Conservation (phyloP, 2,329 filamentous ascomycete genomes). For the Rutstroemia sydowiana region DNA sequence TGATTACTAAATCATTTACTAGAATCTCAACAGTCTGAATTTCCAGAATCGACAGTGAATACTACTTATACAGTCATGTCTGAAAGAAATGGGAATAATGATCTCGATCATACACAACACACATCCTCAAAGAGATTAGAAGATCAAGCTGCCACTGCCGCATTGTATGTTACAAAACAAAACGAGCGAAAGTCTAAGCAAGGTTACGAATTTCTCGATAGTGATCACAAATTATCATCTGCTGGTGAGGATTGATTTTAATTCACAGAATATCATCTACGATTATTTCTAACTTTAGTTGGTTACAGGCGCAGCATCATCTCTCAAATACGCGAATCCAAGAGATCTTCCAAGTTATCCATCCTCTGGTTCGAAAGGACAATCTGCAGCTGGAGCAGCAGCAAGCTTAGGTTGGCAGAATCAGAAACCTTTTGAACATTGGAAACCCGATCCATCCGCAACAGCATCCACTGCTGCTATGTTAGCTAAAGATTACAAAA, state of each 20-base stretch:
- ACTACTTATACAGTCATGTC: background rate
- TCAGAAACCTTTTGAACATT: slow-evolving; percentile 56
- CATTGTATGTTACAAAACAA: slow-evolving; percentile 46
- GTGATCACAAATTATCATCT: slow-evolving; percentile 49
- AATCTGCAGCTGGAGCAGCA: slow-evolving; percentile 63
- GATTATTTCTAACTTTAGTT: slow-evolving; percentile 2
- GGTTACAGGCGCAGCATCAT: slow-evolving; percentile 47
- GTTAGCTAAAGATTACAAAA: slow-evolving; percentile 51
- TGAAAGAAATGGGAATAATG: background rate
- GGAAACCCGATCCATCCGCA: slow-evolving; percentile 56
- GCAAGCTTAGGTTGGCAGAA: slow-evolving; percentile 67
- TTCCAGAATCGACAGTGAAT: no score
- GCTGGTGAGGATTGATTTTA: slow-evolving; percentile 38
- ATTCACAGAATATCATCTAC: background rate
- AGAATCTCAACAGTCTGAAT: no score
- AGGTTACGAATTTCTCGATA: slow-evolving; percentile 33
- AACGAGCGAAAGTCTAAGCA: slow-evolving; percentile 7
- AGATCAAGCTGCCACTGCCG: slow-evolving; percentile 50
- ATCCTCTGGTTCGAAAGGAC: slow-evolving; percentile 50
- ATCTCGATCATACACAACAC: slow-evolving; percentile 6
- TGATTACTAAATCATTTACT: no score
- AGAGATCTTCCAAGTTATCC: slow-evolving; percentile 70
- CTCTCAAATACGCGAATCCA: slow-evolving; percentile 64
- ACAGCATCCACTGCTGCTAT: slow-evolving; percentile 53
- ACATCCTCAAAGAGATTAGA: slow-evolving; percentile 28